A percentile compares a stretch with the other conserved stretches of the same genome.
Evolutionary conservation across 306 rosid genomes (phyloP).

Genomic region (Quercus rubra): DNA sequence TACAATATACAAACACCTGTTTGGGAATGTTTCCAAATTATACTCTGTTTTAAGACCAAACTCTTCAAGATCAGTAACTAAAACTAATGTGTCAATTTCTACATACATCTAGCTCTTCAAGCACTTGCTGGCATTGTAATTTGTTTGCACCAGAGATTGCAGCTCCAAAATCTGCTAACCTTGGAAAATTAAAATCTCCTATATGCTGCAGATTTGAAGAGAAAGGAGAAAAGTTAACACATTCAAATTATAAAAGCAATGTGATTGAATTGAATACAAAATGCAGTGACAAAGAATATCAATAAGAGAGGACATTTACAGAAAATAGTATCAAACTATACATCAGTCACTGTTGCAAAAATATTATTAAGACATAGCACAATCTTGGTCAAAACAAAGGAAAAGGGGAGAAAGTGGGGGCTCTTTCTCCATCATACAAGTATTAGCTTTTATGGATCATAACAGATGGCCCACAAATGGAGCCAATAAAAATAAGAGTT

Average conservation of each 20-base stretch:
- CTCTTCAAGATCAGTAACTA: constrained; percentile 12
- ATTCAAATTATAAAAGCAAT: background rate
- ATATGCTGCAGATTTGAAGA: constrained; percentile 68
- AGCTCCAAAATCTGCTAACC: constrained; percentile 99
- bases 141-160: constrained; percentile 99
- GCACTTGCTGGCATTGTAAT: constrained; percentile 92
- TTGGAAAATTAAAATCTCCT: constrained; percentile 93
- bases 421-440: background rate
- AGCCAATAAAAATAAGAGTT: background rate
- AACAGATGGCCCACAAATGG: background rate
- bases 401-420: background rate
- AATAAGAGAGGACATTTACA: constrained; percentile 9
- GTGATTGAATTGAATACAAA: background rate
- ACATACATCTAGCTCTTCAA: constrained; percentile 98
- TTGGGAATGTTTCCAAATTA: background rate
- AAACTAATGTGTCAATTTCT: constrained; percentile 6
- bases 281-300: background rate
- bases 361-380: background rate
- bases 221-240: constrained; percentile 20
- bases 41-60: background rate
- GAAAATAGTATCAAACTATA: background rate
- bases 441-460: background rate
- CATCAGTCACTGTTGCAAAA: background rate
- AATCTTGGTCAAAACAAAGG: background rate
- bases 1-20: background rate